Base-by-base conservation (phyloP, 2,329 filamentous ascomycete genomes). In the Geosmithia morbida region DNA sequence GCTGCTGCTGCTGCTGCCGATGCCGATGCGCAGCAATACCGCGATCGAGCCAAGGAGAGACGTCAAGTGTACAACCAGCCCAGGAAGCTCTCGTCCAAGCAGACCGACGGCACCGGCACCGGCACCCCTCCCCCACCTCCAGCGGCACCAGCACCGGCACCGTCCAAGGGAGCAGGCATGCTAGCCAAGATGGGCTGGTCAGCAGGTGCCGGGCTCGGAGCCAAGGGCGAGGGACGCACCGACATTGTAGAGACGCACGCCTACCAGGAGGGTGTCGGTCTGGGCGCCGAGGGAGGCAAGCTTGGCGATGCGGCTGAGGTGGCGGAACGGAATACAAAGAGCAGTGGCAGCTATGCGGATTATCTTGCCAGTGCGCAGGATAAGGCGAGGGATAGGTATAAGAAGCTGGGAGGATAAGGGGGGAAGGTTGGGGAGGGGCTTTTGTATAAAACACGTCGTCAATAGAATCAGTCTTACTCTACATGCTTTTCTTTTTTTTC, bases 131-230 rank as follows among this genome's bases (percentile, higher is more conserved):
- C 55, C 2, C 69, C 7, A 58, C 59, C 7, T 58, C 59, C 45
- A 64, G 68, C 50, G 22, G 10, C 41, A 2, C 5, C 22, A 16
- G 10, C 19, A 26, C 43, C 43, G 6, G 18, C 20, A 16, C 43
- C 14, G 11, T 79, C 77, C 37, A 85, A 82, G 60, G 81, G 81
- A 13, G 79, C 79, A 0, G 76, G 77, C 2, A 70, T 86, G 57
- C 67, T 87, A 40, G 77, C 79, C 40, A 86, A 85, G 66, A 83
- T 85, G 77, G 83, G 83, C 22, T 86, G 81, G 81, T 77, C 67
- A 19, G 67, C 71, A 1, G 82, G 83, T 8, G 69, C 73, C 48
- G 81, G 83, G 0, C 66, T 86, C 3, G 83, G 83, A 2, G 78
- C 74, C 0, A 71, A 74, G 43, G 78, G 77, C 6, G 71, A 71